Conservation (phyloP, 1,284 basidiomycete species). For the Malassezia sp. region DNA sequence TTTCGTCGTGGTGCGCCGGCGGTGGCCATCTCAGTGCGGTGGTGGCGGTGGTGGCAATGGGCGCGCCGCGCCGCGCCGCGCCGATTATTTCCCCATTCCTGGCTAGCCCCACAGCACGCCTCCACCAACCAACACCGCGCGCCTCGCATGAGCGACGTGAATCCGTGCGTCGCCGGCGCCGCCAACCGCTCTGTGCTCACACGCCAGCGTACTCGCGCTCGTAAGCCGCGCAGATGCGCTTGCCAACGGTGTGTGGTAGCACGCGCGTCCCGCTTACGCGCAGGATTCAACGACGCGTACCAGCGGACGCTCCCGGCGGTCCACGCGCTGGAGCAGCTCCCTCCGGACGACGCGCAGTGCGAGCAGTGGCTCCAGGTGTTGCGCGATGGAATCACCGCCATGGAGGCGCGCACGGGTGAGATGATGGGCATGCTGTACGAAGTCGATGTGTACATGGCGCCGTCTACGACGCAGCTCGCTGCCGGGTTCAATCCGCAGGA, state of each 20-base stretch:
- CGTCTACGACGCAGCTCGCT: constrained; percentile 5
- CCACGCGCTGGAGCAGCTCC: constrained; percentile 3
- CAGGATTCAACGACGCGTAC: constrained; percentile 9
- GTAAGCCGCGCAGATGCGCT: constrained; percentile 13
- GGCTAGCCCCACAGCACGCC: too few species aligned
- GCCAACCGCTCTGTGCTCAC: too few species aligned
- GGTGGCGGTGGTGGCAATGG: too few species aligned
- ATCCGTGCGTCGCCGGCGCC: constrained; percentile 10
- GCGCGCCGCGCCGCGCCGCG: too few species aligned
- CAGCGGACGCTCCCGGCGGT: constrained; percentile 7
- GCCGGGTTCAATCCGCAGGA: constrained; percentile 27
- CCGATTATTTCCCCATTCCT: too few species aligned
- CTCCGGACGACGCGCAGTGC: background rate
- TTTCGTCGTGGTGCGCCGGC: constrained; percentile 35
- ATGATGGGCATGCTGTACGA: constrained; percentile 27
- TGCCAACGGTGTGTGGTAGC: constrained; percentile 6
- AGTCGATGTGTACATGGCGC: constrained; percentile 22
- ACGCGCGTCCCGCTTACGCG: background rate
- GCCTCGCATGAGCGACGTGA: constrained; percentile 7
- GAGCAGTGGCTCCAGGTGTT: constrained; percentile 10
- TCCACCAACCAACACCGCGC: too few species aligned
- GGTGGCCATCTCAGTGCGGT: constrained; percentile 5
- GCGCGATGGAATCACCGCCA: constrained; percentile 10
- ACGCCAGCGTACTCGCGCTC: constrained; percentile 14
- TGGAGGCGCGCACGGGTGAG: constrained; percentile 15